Percentiles rank a stretch among this genome's conserved stretches.
Evolutionary conservation across 202 grass and related monocot species (phyloP).

Genomic region (Carex arenaria): DNA sequence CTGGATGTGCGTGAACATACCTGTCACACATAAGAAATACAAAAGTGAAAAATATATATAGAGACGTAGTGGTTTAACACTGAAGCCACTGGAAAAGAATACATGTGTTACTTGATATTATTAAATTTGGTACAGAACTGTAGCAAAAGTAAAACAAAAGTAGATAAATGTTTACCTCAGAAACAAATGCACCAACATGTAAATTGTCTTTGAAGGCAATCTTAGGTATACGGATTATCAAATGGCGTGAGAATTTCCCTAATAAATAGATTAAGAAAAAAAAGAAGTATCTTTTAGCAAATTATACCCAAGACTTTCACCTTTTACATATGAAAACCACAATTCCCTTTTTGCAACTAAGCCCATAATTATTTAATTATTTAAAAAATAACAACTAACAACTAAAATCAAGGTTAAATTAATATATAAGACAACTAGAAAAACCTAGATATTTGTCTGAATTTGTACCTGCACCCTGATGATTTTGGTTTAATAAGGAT

Average conservation of each 20-base stretch:
- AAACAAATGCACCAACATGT: constrained; percentile 89
- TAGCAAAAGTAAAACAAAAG: neutral
- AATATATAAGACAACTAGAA: neutral
- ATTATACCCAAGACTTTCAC: neutral
- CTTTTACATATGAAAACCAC: neutral
- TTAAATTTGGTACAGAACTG: constrained; percentile 8
- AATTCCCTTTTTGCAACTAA: neutral
- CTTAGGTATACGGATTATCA: constrained; percentile 77
- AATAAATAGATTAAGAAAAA: neutral
- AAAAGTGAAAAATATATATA: neutral
- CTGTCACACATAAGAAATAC: constrained; percentile 34
- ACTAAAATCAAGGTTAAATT: constrained; percentile 4
- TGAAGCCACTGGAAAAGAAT: neutral
- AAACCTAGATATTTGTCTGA: neutral
- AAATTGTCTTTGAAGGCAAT: constrained; percentile 93
- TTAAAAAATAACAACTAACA: neutral
- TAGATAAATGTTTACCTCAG: constrained; percentile 50
- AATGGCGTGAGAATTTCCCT: constrained; percentile 96
- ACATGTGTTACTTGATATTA: neutral
- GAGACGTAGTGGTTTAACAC: neutral
- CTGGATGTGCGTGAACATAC: constrained; percentile 58
- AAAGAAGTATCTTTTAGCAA: neutral
- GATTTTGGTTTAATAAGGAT: neutral
- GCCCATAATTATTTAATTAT: neutral
- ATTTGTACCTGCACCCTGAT: neutral